phyloP scores from a whole-genome alignment of 2,329 filamentous ascomycete genomes.

The Colletotrichum truncatum region DNA sequence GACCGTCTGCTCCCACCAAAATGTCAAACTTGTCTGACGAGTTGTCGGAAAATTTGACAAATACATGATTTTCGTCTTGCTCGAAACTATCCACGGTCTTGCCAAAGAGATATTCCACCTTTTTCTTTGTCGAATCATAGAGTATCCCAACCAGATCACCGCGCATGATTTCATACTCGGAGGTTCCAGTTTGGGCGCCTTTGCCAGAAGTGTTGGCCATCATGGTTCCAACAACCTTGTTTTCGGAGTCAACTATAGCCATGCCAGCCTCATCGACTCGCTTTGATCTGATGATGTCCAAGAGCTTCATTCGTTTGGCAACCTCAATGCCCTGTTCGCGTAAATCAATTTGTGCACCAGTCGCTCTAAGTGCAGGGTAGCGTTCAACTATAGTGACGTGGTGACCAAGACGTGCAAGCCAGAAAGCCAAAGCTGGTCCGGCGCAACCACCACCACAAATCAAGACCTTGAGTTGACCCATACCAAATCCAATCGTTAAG shows the following conservation, averaged over 20 bases:
- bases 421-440: conserved; percentile 56
- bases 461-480: conserved; percentile 37
- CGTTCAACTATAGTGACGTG: conserved; percentile 53
- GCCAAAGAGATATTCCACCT: conserved; percentile 41
- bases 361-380: conserved; percentile 49
- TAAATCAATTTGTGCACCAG: conserved; percentile 64
- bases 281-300: conserved; percentile 51
- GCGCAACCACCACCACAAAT: conserved; percentile 46
- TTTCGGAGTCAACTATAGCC: conserved; percentile 49
- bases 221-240: conserved; percentile 32
- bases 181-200: conserved; percentile 48
- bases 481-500: neutral
- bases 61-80: conserved; percentile 32
- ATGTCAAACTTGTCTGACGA: conserved; percentile 55
- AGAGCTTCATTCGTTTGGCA: conserved; percentile 60
- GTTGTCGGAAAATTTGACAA: conserved; percentile 51
- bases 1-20: conserved; percentile 63
- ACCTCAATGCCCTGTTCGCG: conserved; percentile 59
- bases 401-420: conserved; percentile 51
- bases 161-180: conserved; percentile 64
- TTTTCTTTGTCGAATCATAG: conserved; percentile 41
- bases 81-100: conserved; percentile 39
- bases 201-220: conserved; percentile 19
- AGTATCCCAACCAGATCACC: conserved; percentile 58
- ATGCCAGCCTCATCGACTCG: conserved; percentile 56